Base-by-base conservation (phyloP, 225 moss, liverwort and hornwort genomes). In the Polytrichum formosum region DNA sequence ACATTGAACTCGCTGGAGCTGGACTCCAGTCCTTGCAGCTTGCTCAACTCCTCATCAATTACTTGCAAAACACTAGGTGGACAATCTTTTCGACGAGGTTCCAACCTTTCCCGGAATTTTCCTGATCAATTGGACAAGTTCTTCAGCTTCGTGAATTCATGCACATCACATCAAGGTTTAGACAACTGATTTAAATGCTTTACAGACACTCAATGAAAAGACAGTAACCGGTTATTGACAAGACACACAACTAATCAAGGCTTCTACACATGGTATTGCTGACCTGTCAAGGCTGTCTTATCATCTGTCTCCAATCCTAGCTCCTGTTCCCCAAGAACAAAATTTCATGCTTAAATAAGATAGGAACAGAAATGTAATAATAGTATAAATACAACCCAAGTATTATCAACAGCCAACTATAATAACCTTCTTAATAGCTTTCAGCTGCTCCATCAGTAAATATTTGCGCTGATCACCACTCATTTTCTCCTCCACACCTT, bases 1-100 rank as follows among this genome's bases (percentile, higher is more conserved):
- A 97, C 92, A 83, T 97, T 97, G 63, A 98, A 98, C 81, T 98
- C 97, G 61, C 94, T 98, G 20, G 94, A 98, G 82, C 94, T 98
- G 21, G 94, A 86, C 77, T 98, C 94, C 79, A 98, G 70, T 70
- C 94, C 97, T 75, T 98, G 97, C 74, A 98, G 79, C 85, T 98
- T 98, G 87, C 73, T 98, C 84, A 98, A 54, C 72, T 98, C 94
- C 70, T 94, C 97, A 65, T 98, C 97, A 78, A 98, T 98, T 37
- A 94, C 97, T 90, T 92, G 92, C 72, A 94, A 70, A 60, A 98
- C 90, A 72, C 87, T 79, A 13, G 83, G 53, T 63, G 92, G 97
- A 55, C 88, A 88, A 28, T 88, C 97, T 35, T 92, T 81, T 75
- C 90, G 89, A 58, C 88, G 85, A 19, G 97, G 86, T 59, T 97